Conservation (phyloP, 2,329 filamentous ascomycete genomes). For the Hypoxylon sp. region DNA sequence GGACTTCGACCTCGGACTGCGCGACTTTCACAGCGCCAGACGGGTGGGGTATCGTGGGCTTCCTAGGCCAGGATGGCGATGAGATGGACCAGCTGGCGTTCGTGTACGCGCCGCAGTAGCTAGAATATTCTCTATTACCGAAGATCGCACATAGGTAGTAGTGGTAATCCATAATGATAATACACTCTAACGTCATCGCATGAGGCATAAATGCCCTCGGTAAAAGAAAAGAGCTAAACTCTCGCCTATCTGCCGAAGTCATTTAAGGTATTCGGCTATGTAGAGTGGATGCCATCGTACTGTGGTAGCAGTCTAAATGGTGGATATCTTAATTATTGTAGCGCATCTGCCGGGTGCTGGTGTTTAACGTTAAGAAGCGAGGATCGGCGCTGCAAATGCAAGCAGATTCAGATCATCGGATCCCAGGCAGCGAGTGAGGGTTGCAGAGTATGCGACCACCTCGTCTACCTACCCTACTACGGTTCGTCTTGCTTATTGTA, state of each 20-base stretch:
- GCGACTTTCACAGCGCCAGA: conserved; percentile 57
- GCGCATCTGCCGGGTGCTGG: conserved; percentile 13
- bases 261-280: conserved; percentile 27
- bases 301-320: conserved; percentile 33
- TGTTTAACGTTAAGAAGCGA: conserved; percentile 19
- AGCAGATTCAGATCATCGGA: conserved; percentile 27
- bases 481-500: conserved; percentile 8
- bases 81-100: conserved; percentile 70
- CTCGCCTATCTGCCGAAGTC: conserved; percentile 20
- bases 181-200: conserved; percentile 5
- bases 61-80: conserved; percentile 61
- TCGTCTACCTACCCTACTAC: conserved; percentile 14
- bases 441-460: conserved; percentile 38
- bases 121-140: not conserved
- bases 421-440: conserved; percentile 17
- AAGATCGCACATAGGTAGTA: conserved; percentile 1
- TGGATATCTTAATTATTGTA: not conserved
- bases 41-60: conserved; percentile 60
- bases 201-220: not conserved
- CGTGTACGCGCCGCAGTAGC: conserved; percentile 61
- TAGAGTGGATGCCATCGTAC: conserved; percentile 24
- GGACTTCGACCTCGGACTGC: conserved; percentile 62
- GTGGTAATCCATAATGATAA: conserved; percentile 25
- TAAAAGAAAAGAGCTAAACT: conserved; percentile 14
- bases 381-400: conserved; percentile 40